phyloP scores from a whole-genome alignment of 2,329 filamentous ascomycete genomes.

The Fusarium nematophilum region DNA sequence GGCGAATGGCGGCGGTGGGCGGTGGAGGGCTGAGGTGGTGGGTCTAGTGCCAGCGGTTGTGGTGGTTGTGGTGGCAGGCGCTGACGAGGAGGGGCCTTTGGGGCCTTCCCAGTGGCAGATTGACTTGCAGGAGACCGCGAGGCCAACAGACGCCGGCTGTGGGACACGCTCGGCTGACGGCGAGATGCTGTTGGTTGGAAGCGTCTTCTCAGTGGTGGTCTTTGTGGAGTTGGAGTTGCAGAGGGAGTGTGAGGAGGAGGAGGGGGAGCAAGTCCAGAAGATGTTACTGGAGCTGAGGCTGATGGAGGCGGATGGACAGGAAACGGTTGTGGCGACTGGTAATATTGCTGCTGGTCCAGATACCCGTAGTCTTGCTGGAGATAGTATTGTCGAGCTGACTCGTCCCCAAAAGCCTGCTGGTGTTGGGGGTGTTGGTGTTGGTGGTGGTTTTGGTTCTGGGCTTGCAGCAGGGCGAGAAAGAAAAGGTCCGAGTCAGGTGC shows the following conservation, averaged over 20 bases:
- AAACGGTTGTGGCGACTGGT: conserved; percentile 28
- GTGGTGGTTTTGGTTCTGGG: conserved; percentile 30
- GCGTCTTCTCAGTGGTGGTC: conserved; percentile 36
- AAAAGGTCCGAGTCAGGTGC: conserved; percentile 21
- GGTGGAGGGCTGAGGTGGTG: conserved; percentile 36
- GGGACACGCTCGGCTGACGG: conserved; percentile 40
- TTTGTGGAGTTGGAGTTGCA: conserved; percentile 31
- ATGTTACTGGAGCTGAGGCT: conserved; percentile 25
- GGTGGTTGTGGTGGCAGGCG: conserved; percentile 28
- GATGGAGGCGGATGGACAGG: conserved; percentile 17
- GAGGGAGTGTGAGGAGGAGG: conserved; percentile 34
- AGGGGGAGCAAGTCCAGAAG: conserved; percentile 30
- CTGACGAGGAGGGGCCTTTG: conserved; percentile 41
- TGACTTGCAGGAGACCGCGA: conserved; percentile 37
- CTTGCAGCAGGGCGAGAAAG: conserved; percentile 36
- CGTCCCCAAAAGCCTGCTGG: conserved; percentile 24
- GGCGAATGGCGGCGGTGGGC: conserved; percentile 42
- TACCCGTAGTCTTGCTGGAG: conserved; percentile 23
- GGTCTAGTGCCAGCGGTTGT: conserved; percentile 19
- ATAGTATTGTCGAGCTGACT: conserved; percentile 17
- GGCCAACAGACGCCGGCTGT: conserved; percentile 40
- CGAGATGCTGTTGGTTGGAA: conserved; percentile 43
- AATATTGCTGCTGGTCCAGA: conserved; percentile 20
- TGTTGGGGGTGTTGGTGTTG: conserved; percentile 16
- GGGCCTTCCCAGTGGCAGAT: conserved; percentile 36